These are phyloP conservation scores for Pseudocercospora macadamiae DNA, from an alignment of 2,329 filamentous ascomycete genomes.

Conservation along the genomic window DNA sequence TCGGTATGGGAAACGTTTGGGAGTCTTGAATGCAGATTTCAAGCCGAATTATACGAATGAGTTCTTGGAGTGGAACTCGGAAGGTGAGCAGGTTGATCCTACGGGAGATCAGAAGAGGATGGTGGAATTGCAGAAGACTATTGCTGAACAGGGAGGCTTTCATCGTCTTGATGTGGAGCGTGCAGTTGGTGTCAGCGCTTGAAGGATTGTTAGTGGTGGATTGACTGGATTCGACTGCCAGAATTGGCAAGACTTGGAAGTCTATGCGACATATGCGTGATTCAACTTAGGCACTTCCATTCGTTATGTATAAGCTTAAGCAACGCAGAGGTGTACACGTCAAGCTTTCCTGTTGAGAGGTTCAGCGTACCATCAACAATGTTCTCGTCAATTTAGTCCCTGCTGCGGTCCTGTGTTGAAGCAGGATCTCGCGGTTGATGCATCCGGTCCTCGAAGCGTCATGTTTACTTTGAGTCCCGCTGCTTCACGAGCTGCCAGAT, in stretches of 20 bases:
- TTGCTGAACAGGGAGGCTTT: conserved; percentile 69
- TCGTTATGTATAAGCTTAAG: conserved; percentile 20
- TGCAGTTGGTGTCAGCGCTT: conserved; percentile 23
- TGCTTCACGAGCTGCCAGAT: conserved; percentile 37
- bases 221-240: not conserved
- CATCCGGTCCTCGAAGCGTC: not conserved
- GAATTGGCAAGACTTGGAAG: conserved; percentile 2
- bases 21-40: conserved; percentile 66
- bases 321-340: not conserved
- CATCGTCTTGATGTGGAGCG: conserved; percentile 47
- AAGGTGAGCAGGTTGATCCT: conserved; percentile 67
- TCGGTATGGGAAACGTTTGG: conserved; percentile 72
- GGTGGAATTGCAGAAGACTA: conserved; percentile 67
- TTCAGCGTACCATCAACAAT: conserved; percentile 8
- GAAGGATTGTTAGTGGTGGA: not conserved
- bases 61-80: conserved; percentile 68
- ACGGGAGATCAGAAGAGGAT: conserved; percentile 75
- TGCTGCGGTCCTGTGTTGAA: not conserved
- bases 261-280: conserved; percentile 4
- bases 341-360: conserved; percentile 25
- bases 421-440: conserved; percentile 12
- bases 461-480: conserved; percentile 16
- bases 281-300: conserved; percentile 15
- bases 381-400: not conserved
- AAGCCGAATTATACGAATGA: conserved; percentile 73